Conservation (phyloP, 2,329 filamentous ascomycete species). For the Botryosphaeria dothidea region DNA sequence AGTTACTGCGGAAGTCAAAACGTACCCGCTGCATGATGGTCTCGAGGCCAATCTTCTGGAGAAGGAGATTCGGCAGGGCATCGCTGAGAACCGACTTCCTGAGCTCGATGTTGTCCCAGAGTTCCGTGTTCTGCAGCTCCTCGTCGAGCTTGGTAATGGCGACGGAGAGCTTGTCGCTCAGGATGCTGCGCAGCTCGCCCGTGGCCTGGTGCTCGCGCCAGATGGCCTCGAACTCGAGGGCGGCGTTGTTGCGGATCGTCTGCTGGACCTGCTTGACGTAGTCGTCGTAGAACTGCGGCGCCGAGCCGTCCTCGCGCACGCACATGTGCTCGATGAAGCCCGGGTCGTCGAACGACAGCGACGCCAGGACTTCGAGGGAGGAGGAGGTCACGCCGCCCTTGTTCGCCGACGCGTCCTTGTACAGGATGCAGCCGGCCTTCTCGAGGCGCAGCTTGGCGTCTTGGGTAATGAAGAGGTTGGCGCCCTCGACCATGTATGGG, state of each 20-base stretch:
- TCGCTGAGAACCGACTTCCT: slow-evolving; percentile 77
- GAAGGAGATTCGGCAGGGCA: slow-evolving; percentile 79
- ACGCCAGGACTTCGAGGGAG: slow-evolving; percentile 92
- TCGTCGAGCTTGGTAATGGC: slow-evolving; percentile 97
- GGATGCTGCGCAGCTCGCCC: slow-evolving; percentile 75
- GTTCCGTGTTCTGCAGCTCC: slow-evolving; percentile 87
- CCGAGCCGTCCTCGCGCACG: slow-evolving; percentile 71
- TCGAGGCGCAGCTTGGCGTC: slow-evolving; percentile 95
- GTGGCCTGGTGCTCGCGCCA: slow-evolving; percentile 91
- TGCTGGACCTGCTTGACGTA: slow-evolving; percentile 92
- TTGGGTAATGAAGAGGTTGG: slow-evolving; percentile 98
- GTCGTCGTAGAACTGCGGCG: slow-evolving; percentile 86
- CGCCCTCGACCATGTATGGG: slow-evolving; percentile 95
- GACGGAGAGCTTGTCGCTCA: slow-evolving; percentile 86
- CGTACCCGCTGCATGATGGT: slow-evolving; percentile 75
- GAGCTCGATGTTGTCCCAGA: slow-evolving; percentile 83
- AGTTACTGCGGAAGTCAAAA: too few species aligned
- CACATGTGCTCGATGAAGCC: slow-evolving; percentile 95
- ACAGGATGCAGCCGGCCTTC: slow-evolving; percentile 89
- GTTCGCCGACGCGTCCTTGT: slow-evolving; percentile 98
- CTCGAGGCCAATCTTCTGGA: slow-evolving; percentile 88
- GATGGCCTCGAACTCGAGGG: slow-evolving; percentile 95
- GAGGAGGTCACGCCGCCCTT: slow-evolving; percentile 98
- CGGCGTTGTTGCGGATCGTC: slow-evolving; percentile 87
- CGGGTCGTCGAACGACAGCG: slow-evolving; percentile 87